phyloP scores from a whole-genome alignment of 163 green algal species.

The Scenedesmus sp. region DNA sequence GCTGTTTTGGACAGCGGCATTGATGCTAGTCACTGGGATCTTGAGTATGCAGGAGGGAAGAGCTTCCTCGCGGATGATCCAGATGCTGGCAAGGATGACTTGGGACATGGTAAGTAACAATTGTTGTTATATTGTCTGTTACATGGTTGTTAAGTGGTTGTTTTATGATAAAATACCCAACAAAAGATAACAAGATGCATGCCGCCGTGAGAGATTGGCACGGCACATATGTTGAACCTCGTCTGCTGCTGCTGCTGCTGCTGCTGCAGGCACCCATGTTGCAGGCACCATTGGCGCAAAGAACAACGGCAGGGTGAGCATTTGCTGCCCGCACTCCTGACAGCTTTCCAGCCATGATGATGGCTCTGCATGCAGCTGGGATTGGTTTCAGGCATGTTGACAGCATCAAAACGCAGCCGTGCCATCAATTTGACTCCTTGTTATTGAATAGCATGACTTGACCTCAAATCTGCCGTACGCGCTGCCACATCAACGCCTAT shows the following conservation, averaged over 20 bases:
- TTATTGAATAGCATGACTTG: too few relatives aligned
- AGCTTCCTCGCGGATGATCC: background rate
- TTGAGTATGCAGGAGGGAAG: background rate
- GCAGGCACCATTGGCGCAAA: background rate
- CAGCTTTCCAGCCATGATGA: background rate
- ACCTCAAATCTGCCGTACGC: too few relatives aligned
- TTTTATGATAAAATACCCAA: background rate
- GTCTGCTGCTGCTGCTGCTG: background rate
- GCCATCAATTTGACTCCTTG: too few relatives aligned
- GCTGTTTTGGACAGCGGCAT: background rate
- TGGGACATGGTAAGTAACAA: background rate
- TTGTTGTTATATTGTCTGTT: background rate
- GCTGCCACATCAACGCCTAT: too few relatives aligned
- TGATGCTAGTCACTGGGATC: background rate
- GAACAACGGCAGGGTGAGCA: background rate
- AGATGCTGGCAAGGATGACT: background rate
- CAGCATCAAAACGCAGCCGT: too few relatives aligned
- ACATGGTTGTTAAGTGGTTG: background rate
- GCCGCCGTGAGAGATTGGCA: too few relatives aligned
- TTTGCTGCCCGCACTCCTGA: too few relatives aligned
- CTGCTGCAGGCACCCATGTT: background rate
- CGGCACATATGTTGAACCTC: too few relatives aligned
- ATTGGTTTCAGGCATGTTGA: too few relatives aligned
- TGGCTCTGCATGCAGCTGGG: too few relatives aligned
- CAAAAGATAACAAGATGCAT: background rate